Evolutionary conservation across 2,329 filamentous ascomycete genomes (phyloP), one percentile per base, ranked within the genome.

Genomic region (Cladophialophora immunda): DNA sequence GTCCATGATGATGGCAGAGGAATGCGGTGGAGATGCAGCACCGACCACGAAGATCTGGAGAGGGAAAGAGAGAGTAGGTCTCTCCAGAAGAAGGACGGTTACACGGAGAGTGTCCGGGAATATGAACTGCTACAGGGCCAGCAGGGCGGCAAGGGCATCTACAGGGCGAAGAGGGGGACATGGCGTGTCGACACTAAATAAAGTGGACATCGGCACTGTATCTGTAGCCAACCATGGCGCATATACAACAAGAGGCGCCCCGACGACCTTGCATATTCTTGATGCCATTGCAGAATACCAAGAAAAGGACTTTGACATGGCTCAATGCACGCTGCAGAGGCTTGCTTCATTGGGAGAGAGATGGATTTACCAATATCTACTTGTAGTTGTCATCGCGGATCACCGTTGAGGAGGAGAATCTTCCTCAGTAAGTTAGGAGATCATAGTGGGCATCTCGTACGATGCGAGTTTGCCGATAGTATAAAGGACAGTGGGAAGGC

Each of bases 131-230:
- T n/a, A n/a, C n/a, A n/a, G n/a, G n/a, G n/a, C n/a, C n/a, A n/a
- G n/a, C n/a, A n/a, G n/a, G n/a, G n/a, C n/a, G n/a, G n/a, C n/a
- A n/a, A n/a, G n/a, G n/a, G n/a, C n/a, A n/a, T n/a, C n/a, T n/a
- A n/a, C n/a, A n/a, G n/a, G 30, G 30, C 30, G 9, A 32, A 9
- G 4, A 32, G 30, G 30, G 30, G 41, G 7, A 36, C 22, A n/a
- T 22, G 13, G 30, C 32, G 22, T 32, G 8, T 55, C 53, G 27
- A 32, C 53, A 57, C 54, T 57, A 57, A 57, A 57, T 36, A 15
- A 57, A 36, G 54, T 57, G 54, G 54, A 19, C 30, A 57, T 57
- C 54, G 54, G 54, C 27, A 57, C 54, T 57, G 54, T 57, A 57
- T 57, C 54, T 57, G 17, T 34, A 57, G 54, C 54, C 54, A 57